Evolutionary conservation across 208 protist genomes (phyloP), one percentile per base, ranked within the genome.

Genomic region (Novymonas esmeraldas): DNA sequence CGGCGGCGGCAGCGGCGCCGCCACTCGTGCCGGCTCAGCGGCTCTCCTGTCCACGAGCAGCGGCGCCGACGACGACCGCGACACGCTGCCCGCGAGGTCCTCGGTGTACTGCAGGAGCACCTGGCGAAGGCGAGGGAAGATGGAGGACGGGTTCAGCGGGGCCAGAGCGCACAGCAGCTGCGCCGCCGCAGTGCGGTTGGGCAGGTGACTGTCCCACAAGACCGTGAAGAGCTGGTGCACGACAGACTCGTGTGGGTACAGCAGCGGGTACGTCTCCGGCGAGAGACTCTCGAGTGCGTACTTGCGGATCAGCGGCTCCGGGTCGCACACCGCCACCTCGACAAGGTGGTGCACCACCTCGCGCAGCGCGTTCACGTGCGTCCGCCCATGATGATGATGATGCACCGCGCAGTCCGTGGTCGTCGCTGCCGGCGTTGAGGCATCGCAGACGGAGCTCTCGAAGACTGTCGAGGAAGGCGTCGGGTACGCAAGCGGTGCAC

Each of bases 41-140:
- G n/a, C n/a, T n/a, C n/a, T n/a, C n/a, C n/a, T n/a, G n/a, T n/a
- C n/a, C n/a, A n/a, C n/a, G n/a, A n/a, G n/a, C n/a, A n/a, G n/a
- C n/a, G n/a, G n/a, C n/a, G n/a, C n/a, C n/a, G n/a, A n/a, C n/a
- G n/a, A n/a, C n/a, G 16, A 26, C 26, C 33, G 62, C 46, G 58
- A 36, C 9, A 61, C 41, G 44, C 58, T 55, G 22, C 31, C 46
- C 31, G 51, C 70, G 63, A 91, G 78, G 61, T 92, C 82, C 13
- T 65, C 71, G 7, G 92, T 63, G 64, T 82, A 77, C 45, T 56
- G 70, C 28, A 89, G 52, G 50, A 95, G 58, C n/a, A 84, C 69
- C 51, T 81, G 81, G 11, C 85, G 79, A n/a, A 95, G 74, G 2
- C 81, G 76, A 29, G 90, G 87, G 65, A 90, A 95, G 13, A 93